Evolutionary conservation across 1,139 yeast species (phyloP).

Genomic region (Geotrichum phurueaensis): DNA sequence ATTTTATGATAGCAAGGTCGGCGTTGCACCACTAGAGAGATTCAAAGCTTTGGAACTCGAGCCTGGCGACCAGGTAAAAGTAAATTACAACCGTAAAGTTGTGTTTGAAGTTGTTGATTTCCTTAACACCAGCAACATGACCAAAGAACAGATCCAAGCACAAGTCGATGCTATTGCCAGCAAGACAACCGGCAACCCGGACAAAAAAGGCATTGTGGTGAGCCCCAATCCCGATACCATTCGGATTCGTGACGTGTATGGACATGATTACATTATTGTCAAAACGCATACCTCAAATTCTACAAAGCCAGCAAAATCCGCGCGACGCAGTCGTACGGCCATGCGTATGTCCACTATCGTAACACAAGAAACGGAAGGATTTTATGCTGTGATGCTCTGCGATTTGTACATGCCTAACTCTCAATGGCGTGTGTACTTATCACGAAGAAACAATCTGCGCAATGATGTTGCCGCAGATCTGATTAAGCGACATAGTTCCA

Average conservation of each 20-base stretch:
- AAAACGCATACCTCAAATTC: background rate
- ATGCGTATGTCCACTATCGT: background rate
- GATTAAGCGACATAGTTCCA: background rate
- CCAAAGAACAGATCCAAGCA: background rate
- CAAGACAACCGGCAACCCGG: background rate
- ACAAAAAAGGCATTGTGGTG: background rate
- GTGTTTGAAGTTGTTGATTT: slow-evolving; percentile 6
- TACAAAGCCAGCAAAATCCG: background rate
- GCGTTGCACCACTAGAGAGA: background rate
- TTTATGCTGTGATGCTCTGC: slow-evolving; percentile 17
- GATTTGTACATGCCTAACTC: slow-evolving; percentile 22
- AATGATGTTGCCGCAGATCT: slow-evolving; percentile 1
- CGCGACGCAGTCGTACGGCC: background rate
- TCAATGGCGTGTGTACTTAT: slow-evolving; percentile 21
- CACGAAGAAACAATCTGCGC: slow-evolving; percentile 15
- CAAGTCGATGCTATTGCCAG: background rate
- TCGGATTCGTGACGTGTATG: slow-evolving; percentile 4
- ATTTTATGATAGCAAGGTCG: background rate
- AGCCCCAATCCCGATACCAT: background rate
- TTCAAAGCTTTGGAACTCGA: slow-evolving; percentile 4
- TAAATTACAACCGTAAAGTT: slow-evolving; percentile 2
- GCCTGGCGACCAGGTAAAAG: slow-evolving; percentile 9
- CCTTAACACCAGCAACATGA: background rate
- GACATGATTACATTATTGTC: slow-evolving; percentile 12
- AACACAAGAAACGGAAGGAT: background rate